Percentiles rank a stretch among this genome's conserved stretches.
Conservation (phyloP, 1,284 basidiomycete species). For the Leccinum fuscescens region DNA sequence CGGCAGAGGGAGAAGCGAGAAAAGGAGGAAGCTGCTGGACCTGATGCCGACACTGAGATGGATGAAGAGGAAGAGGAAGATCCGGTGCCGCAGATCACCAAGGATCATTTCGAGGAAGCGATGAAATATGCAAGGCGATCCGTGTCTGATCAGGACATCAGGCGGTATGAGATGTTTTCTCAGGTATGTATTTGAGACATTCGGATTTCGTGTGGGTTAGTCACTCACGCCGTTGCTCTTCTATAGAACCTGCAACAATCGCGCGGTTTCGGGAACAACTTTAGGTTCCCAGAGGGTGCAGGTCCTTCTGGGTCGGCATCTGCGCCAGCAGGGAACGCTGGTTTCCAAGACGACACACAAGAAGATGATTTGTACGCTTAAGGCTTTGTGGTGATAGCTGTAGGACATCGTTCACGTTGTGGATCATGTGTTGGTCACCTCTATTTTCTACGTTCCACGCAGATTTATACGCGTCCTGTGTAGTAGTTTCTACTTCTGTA, state of each 20-base stretch:
- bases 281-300: conserved; percentile 92
- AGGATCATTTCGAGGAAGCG: conserved; percentile 96
- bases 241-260: conserved; percentile 82
- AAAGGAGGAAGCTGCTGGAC: conserved; percentile 61
- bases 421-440: background rate
- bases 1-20: conserved; percentile 78
- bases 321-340: conserved; percentile 65
- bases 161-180: conserved; percentile 90
- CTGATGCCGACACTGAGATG: conserved; percentile 66
- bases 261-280: conserved; percentile 83
- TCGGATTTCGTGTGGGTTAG: background rate
- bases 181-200: conserved; percentile 46
- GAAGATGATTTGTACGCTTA: conserved; percentile 90
- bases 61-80: conserved; percentile 86
- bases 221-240: conserved; percentile 3
- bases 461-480: conserved; percentile 3
- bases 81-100: conserved; percentile 94
- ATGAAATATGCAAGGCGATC: conserved; percentile 93
- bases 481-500: conserved; percentile 13
- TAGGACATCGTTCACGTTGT: background rate
- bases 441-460: background rate
- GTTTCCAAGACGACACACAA: conserved; percentile 76
- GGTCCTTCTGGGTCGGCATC: conserved; percentile 47
- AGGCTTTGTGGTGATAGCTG: conserved; percentile 10
- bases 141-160: conserved; percentile 92